Evolutionary conservation across 176 grass and related monocot species (phyloP).

Genomic region (Triticum monococcum): DNA sequence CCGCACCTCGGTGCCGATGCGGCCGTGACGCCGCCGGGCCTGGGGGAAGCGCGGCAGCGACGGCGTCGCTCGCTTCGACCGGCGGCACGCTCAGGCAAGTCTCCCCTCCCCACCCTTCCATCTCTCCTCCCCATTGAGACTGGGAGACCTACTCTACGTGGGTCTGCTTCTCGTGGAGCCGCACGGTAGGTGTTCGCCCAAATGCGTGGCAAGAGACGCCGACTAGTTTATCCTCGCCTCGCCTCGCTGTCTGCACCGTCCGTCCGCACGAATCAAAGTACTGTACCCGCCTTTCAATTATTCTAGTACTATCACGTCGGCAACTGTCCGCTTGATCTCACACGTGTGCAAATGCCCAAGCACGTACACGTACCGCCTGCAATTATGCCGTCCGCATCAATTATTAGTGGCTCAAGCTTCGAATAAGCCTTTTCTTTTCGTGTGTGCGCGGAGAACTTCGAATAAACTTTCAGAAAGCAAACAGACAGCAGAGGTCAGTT

Average conservation of each 20-base stretch:
- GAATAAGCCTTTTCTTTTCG: background rate
- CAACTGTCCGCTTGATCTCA: background rate
- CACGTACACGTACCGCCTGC: background rate
- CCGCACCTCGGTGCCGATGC: background rate
- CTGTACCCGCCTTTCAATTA: conserved; percentile 12
- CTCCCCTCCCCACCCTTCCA: background rate
- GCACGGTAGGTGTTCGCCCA: conserved; percentile 30
- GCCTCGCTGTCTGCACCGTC: background rate
- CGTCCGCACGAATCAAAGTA: background rate
- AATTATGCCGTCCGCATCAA: background rate
- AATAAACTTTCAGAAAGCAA: conserved; percentile 12
- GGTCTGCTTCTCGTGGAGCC: background rate
- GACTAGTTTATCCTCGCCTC: background rate
- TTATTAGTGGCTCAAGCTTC: background rate
- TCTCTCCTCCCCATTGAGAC: background rate
- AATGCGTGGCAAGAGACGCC: conserved; percentile 13
- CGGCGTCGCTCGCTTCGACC: background rate
- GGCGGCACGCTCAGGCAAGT: background rate
- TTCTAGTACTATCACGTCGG: background rate
- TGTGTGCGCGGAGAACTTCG: background rate
- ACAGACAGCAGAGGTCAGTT: background rate
- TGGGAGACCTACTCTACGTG: background rate
- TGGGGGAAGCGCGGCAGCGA: background rate
- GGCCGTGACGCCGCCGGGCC: conserved; percentile 1
- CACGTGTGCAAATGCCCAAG: background rate